A percentile compares a stretch with the other conserved stretches of the same genome.
Conservation (phyloP, 2,329 filamentous ascomycete species). For the Lecanicillium sp. region DNA sequence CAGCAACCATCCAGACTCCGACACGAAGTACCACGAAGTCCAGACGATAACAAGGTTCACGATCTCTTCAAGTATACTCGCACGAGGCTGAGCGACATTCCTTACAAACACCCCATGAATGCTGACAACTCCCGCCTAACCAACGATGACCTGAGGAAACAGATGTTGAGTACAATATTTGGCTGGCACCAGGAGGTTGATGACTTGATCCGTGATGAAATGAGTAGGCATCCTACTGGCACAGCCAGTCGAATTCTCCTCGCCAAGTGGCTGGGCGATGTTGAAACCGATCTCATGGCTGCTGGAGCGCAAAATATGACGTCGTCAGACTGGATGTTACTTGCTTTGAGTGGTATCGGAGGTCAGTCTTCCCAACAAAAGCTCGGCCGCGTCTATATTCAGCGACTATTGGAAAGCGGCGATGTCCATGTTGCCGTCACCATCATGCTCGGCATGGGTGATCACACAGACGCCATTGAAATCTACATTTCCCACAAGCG, state of each 20-base stretch:
- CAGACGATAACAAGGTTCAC: conserved; percentile 54
- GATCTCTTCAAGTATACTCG: conserved; percentile 85
- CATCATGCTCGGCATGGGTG: conserved; percentile 85
- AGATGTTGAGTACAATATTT: conserved; percentile 92
- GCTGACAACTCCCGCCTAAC: conserved; percentile 53
- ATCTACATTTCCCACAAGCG: conserved; percentile 87
- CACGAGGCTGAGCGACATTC: conserved; percentile 71
- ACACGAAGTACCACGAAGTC: conserved; percentile 72
- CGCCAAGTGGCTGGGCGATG: conserved; percentile 86
- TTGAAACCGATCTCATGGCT: conserved; percentile 71
- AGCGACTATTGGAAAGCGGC: conserved; percentile 78
- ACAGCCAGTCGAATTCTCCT: conserved; percentile 76
- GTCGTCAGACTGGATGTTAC: conserved; percentile 91
- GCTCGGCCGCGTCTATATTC: conserved; percentile 82
- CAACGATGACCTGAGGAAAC: conserved; percentile 71
- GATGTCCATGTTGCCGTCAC: conserved; percentile 89
- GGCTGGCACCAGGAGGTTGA: conserved; percentile 86
- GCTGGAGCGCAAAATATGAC: conserved; percentile 81
- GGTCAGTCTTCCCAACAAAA: conserved; percentile 72
- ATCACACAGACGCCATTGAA: conserved; percentile 90
- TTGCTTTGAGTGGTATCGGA: conserved; percentile 84
- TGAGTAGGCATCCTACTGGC: conserved; percentile 62
- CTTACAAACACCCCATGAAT: conserved; percentile 62
- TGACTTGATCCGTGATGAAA: conserved; percentile 75
- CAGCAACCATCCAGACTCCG: conserved; percentile 61